These are phyloP conservation scores for Cryomyces minteri DNA, from an alignment of 495 filamentous ascomycete genomes.

Conservation along the genomic window DNA sequence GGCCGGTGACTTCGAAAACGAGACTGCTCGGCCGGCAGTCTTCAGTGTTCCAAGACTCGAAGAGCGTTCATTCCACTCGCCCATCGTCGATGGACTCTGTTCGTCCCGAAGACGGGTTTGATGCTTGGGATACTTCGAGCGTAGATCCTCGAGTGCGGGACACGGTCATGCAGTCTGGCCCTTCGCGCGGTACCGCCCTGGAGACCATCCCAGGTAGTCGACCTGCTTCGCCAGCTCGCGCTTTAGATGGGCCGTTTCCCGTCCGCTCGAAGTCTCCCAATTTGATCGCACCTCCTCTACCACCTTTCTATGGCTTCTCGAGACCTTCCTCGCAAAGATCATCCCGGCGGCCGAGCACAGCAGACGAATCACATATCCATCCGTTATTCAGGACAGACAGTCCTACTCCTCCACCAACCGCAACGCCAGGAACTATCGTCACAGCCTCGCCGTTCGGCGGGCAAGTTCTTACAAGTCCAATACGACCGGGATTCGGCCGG, in stretches of 20 bases:
- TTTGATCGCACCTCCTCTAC: slow-evolving; percentile 1
- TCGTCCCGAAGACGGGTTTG: slow-evolving; percentile 28
- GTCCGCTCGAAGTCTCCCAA: not conserved
- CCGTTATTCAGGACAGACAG: slow-evolving; percentile 67
- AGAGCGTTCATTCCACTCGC: not conserved
- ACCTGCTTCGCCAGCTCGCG: slow-evolving; percentile 21
- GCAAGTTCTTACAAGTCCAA: slow-evolving; percentile 28
- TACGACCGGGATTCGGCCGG: not conserved
- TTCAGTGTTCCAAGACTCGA: not conserved
- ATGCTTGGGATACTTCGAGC: slow-evolving; percentile 47
- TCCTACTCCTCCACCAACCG: slow-evolving; percentile 47
- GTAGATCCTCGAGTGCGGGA: slow-evolving; percentile 40
- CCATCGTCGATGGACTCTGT: slow-evolving; percentile 1
- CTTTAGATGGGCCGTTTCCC: slow-evolving; percentile 18
- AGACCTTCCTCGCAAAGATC: not conserved
- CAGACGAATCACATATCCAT: slow-evolving; percentile 61
- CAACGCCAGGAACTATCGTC: slow-evolving; percentile 50
- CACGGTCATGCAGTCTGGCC: slow-evolving; percentile 29
- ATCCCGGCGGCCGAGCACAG: slow-evolving; percentile 1
- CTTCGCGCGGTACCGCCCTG: slow-evolving; percentile 26
- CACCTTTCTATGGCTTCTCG: not conserved
- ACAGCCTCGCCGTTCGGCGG: slow-evolving; percentile 53
- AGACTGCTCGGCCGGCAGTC: slow-evolving; percentile 2
- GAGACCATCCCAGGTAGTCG: slow-evolving; percentile 41
- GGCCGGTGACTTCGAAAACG: slow-evolving; percentile 4